Evolutionary conservation across 306 rosid genomes (phyloP).

Genomic region (Hylodesmum podocarpum): DNA sequence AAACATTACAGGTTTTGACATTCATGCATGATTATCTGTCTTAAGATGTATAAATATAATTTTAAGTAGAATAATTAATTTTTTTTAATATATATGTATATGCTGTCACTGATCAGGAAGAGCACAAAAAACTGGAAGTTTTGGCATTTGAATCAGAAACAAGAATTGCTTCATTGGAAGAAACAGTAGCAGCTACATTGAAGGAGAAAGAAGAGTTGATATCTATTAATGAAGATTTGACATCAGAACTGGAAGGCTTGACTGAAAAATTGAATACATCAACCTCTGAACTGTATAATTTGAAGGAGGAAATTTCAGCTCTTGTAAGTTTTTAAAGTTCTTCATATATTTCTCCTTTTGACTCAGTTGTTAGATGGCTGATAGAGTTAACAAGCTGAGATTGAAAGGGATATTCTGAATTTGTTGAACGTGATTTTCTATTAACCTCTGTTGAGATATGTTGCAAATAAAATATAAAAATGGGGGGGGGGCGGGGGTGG

Average conservation of each 20-base stretch:
- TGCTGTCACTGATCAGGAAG: slow-evolving; percentile 60
- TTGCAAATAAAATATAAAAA: neutral
- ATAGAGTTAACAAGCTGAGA: neutral
- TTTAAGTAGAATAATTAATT: neutral
- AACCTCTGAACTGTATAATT: slow-evolving; percentile 46
- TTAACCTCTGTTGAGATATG: neutral
- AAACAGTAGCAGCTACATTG: slow-evolving; percentile 46
- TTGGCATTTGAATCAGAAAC: slow-evolving; percentile 74
- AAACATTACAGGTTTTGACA: slow-evolving; percentile 60
- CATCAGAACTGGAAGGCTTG: slow-evolving; percentile 61
- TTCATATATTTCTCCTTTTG: slow-evolving; percentile 1
- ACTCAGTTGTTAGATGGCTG: neutral
- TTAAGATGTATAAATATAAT: neutral
- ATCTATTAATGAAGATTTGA: slow-evolving; percentile 55
- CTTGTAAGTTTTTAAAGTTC: slow-evolving; percentile 62
- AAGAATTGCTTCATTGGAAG: slow-evolving; percentile 61
- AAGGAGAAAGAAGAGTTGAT: slow-evolving; percentile 63
- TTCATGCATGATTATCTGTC: neutral
- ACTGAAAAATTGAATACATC: slow-evolving; percentile 55
- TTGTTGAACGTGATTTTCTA: neutral
- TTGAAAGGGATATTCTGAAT: slow-evolving; percentile 5
- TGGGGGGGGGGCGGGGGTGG: too few species aligned
- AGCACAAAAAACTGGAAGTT: slow-evolving; percentile 66
- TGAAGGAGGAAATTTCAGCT: slow-evolving; percentile 62
- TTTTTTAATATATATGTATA: neutral